A percentile compares a stretch with the other conserved stretches of the same genome.
Conservation (phyloP, 164 flowering plant genomes). For the Vitis vinifera region DNA sequence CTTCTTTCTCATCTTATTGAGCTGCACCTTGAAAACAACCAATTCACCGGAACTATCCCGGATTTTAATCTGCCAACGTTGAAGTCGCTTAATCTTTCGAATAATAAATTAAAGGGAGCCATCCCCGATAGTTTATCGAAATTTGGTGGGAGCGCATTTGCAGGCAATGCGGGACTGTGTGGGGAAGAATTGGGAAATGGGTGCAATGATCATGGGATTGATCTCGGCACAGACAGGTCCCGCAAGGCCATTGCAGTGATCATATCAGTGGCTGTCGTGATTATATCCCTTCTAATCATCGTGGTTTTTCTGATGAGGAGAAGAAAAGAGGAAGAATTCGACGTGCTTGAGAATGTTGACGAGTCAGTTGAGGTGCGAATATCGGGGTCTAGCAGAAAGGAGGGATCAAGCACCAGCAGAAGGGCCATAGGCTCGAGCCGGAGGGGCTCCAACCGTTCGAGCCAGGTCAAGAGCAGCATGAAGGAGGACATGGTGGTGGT, state of each 20-base stretch:
- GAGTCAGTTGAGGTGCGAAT: slow-evolving; percentile 32
- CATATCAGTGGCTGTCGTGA: slow-evolving; percentile 2
- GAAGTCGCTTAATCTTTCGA: slow-evolving; percentile 41
- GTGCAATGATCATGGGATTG: slow-evolving; percentile 14
- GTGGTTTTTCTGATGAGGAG: slow-evolving; percentile 14
- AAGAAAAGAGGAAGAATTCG: slow-evolving; percentile 20
- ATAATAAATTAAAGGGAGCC: slow-evolving; percentile 59
- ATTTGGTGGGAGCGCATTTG: slow-evolving; percentile 41
- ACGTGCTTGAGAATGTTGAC: slow-evolving; percentile 20
- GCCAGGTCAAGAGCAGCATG: slow-evolving; percentile 2
- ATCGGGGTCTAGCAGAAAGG: slow-evolving; percentile 6
- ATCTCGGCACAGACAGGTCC: background rate
- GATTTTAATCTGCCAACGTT: slow-evolving; percentile 25
- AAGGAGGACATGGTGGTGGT: slow-evolving; percentile 54
- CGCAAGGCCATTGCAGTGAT: background rate
- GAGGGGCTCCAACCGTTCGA: slow-evolving; percentile 5
- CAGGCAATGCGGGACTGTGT: slow-evolving; percentile 56
- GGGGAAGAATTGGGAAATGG: slow-evolving; percentile 29
- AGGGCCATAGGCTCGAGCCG: slow-evolving; percentile 10
- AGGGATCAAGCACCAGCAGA: background rate
- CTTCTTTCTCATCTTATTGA: slow-evolving; percentile 24
- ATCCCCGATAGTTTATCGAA: slow-evolving; percentile 45
- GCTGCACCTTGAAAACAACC: slow-evolving; percentile 36
- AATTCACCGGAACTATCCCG: slow-evolving; percentile 56
- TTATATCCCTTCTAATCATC: slow-evolving; percentile 14